A percentile compares a stretch with the other conserved stretches of the same genome.
These are phyloP conservation scores for Eutypella sp. DNA, from an alignment of 2,329 filamentous ascomycete genomes.

Conservation along the genomic window DNA sequence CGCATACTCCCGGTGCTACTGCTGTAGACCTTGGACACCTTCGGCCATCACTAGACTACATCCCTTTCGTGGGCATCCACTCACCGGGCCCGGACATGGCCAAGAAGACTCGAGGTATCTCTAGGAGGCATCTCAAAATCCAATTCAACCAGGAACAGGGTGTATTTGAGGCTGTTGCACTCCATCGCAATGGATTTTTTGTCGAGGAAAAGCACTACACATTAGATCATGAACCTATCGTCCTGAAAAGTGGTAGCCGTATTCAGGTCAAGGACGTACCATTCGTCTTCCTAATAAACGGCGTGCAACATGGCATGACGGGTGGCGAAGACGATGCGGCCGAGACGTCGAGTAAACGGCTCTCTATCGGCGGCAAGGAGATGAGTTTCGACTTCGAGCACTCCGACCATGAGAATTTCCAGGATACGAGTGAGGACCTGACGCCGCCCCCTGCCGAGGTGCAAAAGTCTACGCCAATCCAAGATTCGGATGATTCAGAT, in stretches of 20 bases:
- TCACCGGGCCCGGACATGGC: constrained; percentile 59
- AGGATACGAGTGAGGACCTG: constrained; percentile 51
- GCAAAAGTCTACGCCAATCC: constrained; percentile 35
- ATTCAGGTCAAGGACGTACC: constrained; percentile 68
- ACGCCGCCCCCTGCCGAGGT: constrained; percentile 31
- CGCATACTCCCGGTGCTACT: constrained; percentile 54
- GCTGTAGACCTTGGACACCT: constrained; percentile 56
- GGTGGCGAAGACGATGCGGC: constrained; percentile 55
- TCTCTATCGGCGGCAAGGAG: constrained; percentile 56
- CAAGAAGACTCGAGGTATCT: constrained; percentile 65
- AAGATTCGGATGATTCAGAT: constrained; percentile 14
- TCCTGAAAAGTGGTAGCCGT: constrained; percentile 58
- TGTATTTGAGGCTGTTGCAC: constrained; percentile 59
- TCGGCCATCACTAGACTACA: constrained; percentile 55
- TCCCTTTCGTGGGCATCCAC: constrained; percentile 67
- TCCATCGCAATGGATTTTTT: constrained; percentile 65
- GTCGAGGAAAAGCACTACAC: constrained; percentile 54
- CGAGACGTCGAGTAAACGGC: constrained; percentile 41
- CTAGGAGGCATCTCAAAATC: constrained; percentile 68
- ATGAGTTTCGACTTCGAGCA: constrained; percentile 73
- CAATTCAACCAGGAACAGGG: constrained; percentile 59
- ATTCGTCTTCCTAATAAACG: constrained; percentile 65
- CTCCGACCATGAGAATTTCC: constrained; percentile 51
- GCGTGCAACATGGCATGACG: constrained; percentile 51
- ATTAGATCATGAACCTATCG: constrained; percentile 45